These are phyloP conservation scores for Noccaea bulbosa DNA, from an alignment of 345 rosid genomes.

Conservation along the genomic window DNA sequence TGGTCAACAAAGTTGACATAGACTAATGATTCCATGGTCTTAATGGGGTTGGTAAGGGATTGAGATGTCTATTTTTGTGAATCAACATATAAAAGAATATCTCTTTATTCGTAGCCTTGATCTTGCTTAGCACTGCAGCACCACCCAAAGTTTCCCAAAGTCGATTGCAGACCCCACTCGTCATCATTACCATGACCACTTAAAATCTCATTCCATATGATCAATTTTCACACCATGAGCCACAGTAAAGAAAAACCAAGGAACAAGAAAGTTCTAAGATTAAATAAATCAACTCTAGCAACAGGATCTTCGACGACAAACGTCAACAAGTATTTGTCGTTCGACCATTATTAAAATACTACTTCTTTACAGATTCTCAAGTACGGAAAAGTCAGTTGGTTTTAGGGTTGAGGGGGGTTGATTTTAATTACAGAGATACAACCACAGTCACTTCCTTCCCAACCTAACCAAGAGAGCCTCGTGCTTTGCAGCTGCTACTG, in stretches of 20 bases:
- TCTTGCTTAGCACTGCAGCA: constrained; percentile 41
- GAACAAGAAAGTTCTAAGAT: constrained; percentile 18
- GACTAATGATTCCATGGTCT: constrained; percentile 33
- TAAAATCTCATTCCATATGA: constrained; percentile 24
- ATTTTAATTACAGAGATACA: constrained; percentile 32
- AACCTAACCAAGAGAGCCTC: constrained; percentile 45
- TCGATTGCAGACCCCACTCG: constrained; percentile 37
- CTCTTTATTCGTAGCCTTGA: constrained; percentile 4
- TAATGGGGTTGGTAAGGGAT: constrained; percentile 41
- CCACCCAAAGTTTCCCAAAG: constrained; percentile 39
- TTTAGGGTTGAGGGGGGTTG: constrained; percentile 16
- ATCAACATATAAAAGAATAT: not conserved
- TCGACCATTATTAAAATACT: constrained; percentile 41
- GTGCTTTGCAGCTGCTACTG: constrained; percentile 57
- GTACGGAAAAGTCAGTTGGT: constrained; percentile 12
- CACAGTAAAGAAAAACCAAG: constrained; percentile 20
- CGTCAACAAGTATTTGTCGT: not conserved
- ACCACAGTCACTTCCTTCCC: constrained; percentile 43
- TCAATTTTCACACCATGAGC: not conserved
- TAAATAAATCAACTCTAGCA: constrained; percentile 15
- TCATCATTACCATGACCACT: constrained; percentile 33
- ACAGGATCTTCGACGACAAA: constrained; percentile 25
- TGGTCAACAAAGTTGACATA: constrained; percentile 35
- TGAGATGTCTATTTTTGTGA: constrained; percentile 16
- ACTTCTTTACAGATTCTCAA: constrained; percentile 35